These are phyloP conservation scores for Cucumis hystrix DNA, from an alignment of 306 rosid species.

Conservation along the genomic window DNA sequence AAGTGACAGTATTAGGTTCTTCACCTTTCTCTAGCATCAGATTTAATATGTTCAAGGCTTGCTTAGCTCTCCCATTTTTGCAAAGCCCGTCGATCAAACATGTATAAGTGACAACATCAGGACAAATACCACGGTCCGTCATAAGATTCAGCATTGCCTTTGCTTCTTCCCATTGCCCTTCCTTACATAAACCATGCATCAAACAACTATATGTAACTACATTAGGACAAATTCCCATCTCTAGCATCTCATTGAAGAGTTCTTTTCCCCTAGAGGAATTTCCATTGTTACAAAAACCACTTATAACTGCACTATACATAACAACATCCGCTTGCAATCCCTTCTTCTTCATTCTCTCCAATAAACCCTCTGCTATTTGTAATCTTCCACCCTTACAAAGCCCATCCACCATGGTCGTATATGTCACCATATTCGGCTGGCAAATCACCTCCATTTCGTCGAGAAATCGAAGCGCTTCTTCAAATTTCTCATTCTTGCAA, in stretches of 20 bases:
- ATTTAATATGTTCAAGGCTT: conserved; percentile 38
- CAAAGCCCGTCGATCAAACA: conserved; percentile 61
- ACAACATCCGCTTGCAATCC: conserved; percentile 44
- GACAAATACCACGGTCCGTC: conserved; percentile 31
- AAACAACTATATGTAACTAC: conserved; percentile 51
- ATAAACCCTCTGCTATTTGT: conserved; percentile 36
- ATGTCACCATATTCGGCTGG: conserved; percentile 38
- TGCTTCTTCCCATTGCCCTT: conserved; percentile 53
- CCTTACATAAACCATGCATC: conserved; percentile 47
- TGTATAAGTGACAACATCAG: conserved; percentile 51
- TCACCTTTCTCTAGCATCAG: conserved; percentile 48
- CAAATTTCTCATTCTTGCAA: conserved; percentile 41
- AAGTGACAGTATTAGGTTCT: conserved; percentile 50
- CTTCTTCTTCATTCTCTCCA: conserved; percentile 52
- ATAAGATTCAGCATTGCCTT: conserved; percentile 41
- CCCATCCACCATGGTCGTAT: conserved; percentile 39
- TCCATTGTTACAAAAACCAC: conserved; percentile 43
- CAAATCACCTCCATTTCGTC: conserved; percentile 44
- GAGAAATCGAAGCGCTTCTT: conserved; percentile 46
- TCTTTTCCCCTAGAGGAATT: conserved; percentile 31
- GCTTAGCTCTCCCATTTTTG: conserved; percentile 40
- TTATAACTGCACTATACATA: conserved; percentile 36
- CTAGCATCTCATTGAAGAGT: conserved; percentile 51
- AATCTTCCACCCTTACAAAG: conserved; percentile 44
- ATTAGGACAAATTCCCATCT: conserved; percentile 44